Evolutionary conservation across 805 yeast genomes (phyloP), one percentile per base, ranked within the genome.

Genomic region (Myxozyma mucilagina): DNA sequence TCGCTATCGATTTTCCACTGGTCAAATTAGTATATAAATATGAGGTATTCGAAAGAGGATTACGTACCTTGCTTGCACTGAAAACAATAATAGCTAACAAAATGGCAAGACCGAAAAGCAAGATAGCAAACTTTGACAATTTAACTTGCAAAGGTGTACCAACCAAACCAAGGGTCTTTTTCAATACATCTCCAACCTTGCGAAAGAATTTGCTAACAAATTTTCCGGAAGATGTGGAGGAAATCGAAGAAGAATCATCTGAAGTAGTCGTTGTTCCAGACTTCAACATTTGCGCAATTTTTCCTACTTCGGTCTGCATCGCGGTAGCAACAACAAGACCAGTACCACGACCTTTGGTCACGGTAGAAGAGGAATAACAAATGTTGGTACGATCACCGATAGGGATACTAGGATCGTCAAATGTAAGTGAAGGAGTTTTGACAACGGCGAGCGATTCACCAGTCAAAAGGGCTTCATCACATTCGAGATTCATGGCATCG

Each of bases 81-180:
- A 90, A 87, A 3, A 89, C 96, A 16, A 90, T 84, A 61, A 90
- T 86, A 1, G 96, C 96, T 71, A 89, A 86, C 0, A 90, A 68
- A 11, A 90, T 94, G 4, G 97, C 96, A 47, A 90, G 76, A 67
- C 79, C 80, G 68, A 90, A 90, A 50, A 90, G 78, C 47, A 82
- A 73, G 49, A 90, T 82, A 3, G 97, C 96, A 55, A 90, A 79
- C 80, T 87, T 85, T 1, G 96, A 84, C 59, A 90, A 78, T 68
- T 84, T 84, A 66, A 87, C 80, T 64, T 87, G 92, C 65, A 90
- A 80, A 1, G 97, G 96, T 1, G 97, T 90, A 42, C 96, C 96
- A 13, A 80, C 49, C 11, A 63, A 52, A 7, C 66, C 66, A 16
- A 63, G 61, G 2, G 65, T 53, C 32, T 57, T 57, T 38, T 63